These are phyloP conservation scores for Smittium mucronatum DNA, from an alignment of 371 early-diverging fungal species.

Conservation along the genomic window DNA sequence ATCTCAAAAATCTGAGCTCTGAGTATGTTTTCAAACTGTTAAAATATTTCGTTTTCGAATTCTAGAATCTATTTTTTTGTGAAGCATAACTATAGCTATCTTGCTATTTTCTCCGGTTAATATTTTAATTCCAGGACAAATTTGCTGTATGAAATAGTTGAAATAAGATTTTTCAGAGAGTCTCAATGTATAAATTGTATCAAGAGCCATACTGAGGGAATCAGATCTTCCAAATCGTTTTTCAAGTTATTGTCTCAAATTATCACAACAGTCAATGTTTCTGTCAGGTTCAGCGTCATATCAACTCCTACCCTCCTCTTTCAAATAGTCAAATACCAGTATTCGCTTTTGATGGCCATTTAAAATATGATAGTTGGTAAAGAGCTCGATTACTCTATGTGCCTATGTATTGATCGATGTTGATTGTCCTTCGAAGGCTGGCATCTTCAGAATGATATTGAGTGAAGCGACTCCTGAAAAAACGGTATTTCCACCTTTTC, in stretches of 20 bases:
- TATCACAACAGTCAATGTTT: background rate
- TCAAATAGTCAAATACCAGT: background rate
- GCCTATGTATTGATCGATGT: too few species aligned
- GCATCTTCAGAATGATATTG: too few species aligned
- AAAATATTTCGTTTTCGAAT: background rate
- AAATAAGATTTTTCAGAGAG: background rate
- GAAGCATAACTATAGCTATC: background rate
- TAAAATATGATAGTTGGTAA: too few species aligned
- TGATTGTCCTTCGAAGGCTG: too few species aligned
- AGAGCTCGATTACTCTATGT: too few species aligned
- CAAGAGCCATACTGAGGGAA: background rate
- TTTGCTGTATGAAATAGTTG: conserved; percentile 3
- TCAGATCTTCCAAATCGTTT: background rate
- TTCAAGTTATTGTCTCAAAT: background rate
- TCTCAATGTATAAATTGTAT: background rate
- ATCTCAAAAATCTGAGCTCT: background rate
- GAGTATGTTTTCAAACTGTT: too few species aligned
- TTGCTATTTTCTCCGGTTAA: background rate
- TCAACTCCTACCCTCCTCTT: background rate
- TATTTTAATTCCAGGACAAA: background rate
- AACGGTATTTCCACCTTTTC: too few species aligned
- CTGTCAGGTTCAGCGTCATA: background rate
- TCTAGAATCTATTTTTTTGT: background rate
- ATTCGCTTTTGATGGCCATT: background rate
- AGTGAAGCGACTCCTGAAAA: too few species aligned